Evolutionary conservation across 2,329 filamentous ascomycete genomes (phyloP), one percentile per base, ranked within the genome.

Genomic region (Phyllosticta citribraziliensis): DNA sequence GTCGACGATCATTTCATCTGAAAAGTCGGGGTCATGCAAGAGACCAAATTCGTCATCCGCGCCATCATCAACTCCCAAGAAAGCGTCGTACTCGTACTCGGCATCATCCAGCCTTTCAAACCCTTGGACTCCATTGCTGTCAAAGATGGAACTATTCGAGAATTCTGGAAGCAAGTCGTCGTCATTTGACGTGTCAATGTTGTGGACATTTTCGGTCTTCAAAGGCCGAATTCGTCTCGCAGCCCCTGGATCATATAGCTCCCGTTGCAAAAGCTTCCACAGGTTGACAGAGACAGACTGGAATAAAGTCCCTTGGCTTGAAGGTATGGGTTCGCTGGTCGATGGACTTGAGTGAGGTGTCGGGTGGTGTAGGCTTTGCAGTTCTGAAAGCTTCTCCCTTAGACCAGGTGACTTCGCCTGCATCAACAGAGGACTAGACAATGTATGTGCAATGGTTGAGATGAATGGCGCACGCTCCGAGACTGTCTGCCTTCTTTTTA

Each of bases 401-500:
- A 66, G 47, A 8, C 52, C 53, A 22, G 51, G 27, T 17, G 64
- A 66, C 50, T 47, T 63, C 17, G 63, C 64, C 35, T 64, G 61
- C 14, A 47, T 55, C 24, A 59, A 58, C 5, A 66, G 11, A n/a
- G 65, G 63, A 50, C 57, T 61, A 27, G 62, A 63, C 19, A 68
- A 60, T 17, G 65, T 60, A 53, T 63, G 65, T 24, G 62, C 58
- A 20, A 68, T 64, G 3, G 61, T 64, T 1, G 64, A 57, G 17
- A 66, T 19, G 17, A 67, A 64, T 20, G 55, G 57, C 3, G 64
- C 59, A 25, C 64, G 61, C 40, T 62, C 64, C 6, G 65, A 64
- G 17, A 58, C 24, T 50, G 57, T 30, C 50, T 55, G 20, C 17
- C 2, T 30, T 47, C 40, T n/a, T n/a, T 47, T 47, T n/a, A 47